These are phyloP conservation scores for Acer saccharum DNA, from an alignment of 345 rosid genomes.

Conservation along the genomic window DNA sequence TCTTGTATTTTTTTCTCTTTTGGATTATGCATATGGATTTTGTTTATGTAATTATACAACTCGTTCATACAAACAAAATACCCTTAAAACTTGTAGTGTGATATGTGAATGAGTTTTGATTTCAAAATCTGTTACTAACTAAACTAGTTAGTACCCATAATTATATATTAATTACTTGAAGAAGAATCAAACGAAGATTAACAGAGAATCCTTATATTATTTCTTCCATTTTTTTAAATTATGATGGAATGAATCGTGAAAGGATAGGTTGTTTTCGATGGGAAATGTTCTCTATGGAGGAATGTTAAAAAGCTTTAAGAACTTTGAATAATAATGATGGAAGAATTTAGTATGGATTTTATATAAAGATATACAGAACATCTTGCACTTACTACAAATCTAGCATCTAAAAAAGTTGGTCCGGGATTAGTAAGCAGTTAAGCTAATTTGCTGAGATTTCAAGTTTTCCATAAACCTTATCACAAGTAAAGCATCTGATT, in stretches of 20 bases:
- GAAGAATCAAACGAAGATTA: not conserved
- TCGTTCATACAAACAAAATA: too few relatives aligned
- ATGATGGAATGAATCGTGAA: too few relatives aligned
- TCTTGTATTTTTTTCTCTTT: not conserved
- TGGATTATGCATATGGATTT: not conserved
- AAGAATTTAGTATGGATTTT: conserved; percentile 16
- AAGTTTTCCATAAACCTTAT: not conserved
- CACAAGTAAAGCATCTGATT: conserved; percentile 24
- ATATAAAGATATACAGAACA: conserved; percentile 3
- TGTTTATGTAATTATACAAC: too few relatives aligned
- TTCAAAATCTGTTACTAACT: not conserved
- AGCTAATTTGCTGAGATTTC: conserved; percentile 18
- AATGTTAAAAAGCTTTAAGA: not conserved
- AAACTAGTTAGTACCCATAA: not conserved
- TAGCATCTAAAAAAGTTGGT: conserved; percentile 30
- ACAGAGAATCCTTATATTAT: too few relatives aligned
- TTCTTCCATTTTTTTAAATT: too few relatives aligned
- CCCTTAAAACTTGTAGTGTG: too few relatives aligned
- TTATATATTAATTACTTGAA: too few relatives aligned
- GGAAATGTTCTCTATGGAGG: not conserved
- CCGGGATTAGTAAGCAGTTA: not conserved
- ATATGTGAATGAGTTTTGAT: not conserved
- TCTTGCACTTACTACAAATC: conserved; percentile 31
- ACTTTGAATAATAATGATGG: not conserved
- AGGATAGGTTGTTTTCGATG: not conserved